Evolutionary conservation across 2,329 filamentous ascomycete genomes (phyloP), one percentile per base, ranked within the genome.

Genomic region (Madurella mycetomatis): DNA sequence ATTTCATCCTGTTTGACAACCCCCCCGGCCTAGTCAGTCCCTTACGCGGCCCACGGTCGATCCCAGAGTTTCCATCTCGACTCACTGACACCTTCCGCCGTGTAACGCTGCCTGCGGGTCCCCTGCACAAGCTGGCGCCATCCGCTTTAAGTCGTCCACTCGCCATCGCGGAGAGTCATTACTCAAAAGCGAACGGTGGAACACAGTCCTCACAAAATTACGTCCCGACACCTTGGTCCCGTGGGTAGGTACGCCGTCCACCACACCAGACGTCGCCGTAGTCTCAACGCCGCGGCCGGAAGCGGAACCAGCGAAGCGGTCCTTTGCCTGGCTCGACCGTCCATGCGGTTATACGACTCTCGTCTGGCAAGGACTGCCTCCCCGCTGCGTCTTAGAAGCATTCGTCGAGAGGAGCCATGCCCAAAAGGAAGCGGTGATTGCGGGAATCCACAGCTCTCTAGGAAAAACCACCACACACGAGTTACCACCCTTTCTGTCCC

Each of bases 31-130:
- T 56, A 17, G 32, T 48, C 51, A 58, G 49, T 53, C 53, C 52
- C 46, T 57, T 15, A 37, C 9, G 34, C 55, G 51, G 52, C 51
- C 51, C 55, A 54, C 34, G 41, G 32, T 44, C 47, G 49, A 51
- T 19, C 42, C 34, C 41, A 31, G 19, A 25, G 19, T 37, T n/a
- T 51, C 32, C 46, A 41, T 34, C 48, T 37, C 34, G 49, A 49
- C 51, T 50, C 42, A 39, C 47, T 43, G 41, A 34, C n/a, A 18
- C 40, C 19, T 34, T 42, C 34, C 47, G 39, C 39, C 34, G 48
- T 55, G 49, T 51, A 47, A 52, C 51, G 51, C 55, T 54, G 46
- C 43, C 52, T 53, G 49, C 46, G 46, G 49, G 43, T 7, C 47
- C 32, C 39, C 54, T 25, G 50, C 47, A 44, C 37, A 41, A 47